Evolutionary conservation across 2,329 filamentous ascomycete species (phyloP).

Genomic region (Verticillium albo-atrum): DNA sequence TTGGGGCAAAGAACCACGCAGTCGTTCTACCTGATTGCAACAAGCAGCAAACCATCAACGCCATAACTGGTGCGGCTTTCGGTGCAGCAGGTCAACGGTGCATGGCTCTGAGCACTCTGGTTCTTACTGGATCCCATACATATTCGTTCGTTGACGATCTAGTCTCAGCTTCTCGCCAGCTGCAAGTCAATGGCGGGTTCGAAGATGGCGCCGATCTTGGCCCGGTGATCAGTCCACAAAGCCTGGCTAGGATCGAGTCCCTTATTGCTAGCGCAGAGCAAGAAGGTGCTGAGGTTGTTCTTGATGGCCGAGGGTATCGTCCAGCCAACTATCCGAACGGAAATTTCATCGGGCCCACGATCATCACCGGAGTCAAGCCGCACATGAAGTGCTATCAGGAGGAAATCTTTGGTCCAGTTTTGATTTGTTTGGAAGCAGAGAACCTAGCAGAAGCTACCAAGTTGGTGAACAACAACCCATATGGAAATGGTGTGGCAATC

Average conservation of each 20-base stretch:
- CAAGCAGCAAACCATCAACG: constrained; percentile 64
- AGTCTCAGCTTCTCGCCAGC: constrained; percentile 54
- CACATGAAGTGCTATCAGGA: constrained; percentile 29
- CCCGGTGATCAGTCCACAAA: constrained; percentile 17
- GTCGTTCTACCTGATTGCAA: constrained; percentile 64
- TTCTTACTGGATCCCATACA: constrained; percentile 57
- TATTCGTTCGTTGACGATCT: constrained; percentile 62
- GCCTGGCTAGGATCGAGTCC: no score
- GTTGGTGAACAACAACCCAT: constrained; percentile 23
- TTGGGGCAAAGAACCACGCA: constrained; percentile 68
- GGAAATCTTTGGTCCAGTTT: constrained; percentile 30
- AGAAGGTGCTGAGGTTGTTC: no score
- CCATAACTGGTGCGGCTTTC: constrained; percentile 63
- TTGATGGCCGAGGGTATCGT: constrained; percentile 16
- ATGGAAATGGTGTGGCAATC: constrained; percentile 29
- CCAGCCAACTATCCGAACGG: constrained; percentile 16
- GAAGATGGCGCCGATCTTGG: constrained; percentile 16
- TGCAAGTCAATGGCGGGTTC: constrained; percentile 24
- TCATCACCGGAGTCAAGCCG: constrained; percentile 25
- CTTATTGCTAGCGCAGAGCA: no score
- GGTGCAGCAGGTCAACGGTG: constrained; percentile 66
- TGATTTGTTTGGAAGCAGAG: constrained; percentile 26
- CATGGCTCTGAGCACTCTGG: constrained; percentile 63
- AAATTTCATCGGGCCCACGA: constrained; percentile 23
- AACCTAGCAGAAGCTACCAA: constrained; percentile 28